Evolutionary conservation across 331 rosid genomes (phyloP), one percentile per base, ranked within the genome.

Genomic region (Stylosanthes scabra): DNA sequence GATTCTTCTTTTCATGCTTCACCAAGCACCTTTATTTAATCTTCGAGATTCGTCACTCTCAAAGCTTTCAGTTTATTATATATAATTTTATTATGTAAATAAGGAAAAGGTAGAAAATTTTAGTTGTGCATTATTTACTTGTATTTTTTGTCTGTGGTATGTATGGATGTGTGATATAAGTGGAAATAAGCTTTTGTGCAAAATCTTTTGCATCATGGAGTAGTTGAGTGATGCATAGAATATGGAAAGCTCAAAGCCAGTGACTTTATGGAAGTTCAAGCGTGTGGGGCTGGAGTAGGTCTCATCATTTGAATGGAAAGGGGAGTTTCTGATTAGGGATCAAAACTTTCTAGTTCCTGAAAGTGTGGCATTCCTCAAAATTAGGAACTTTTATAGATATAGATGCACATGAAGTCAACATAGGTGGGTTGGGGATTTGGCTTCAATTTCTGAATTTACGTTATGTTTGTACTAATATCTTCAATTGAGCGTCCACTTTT

Each of bases 31-130:
- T 71, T 67, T 51, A 55, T 71, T 67, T 51, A 55, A 7, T 52
- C 61, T 74, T 41, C 67, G 52, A 69, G 74, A 78, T 82, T 78
- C 62, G 74, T 62, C 29, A 11, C 57, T 68, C 15, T 6, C 51
- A 45, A 45, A 31, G n/a, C 11, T 44, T 45, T 59, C 58, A 49
- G 54, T 27, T 16, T 3, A 1, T 31, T 10, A 2, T 10, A 2
- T 16, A 10, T 37, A 6, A 34, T 34, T 34, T 34, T 34, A 34
- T 12, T 14, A 0, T 3, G n/a, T 6, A 52, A 52, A 52, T 15
- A 14, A 52, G 4, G 13, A n/a, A 16, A 1, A 15, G 7, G 3
- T 41, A 11, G 41, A 2, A 69, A 42, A 39, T 58, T 49, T 20
- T 57, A 27, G 42, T 66, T 66, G 25, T 52, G 58, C 47, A 10